Conservation (phyloP, 495 filamentous ascomycete species). For the Staphylotrichum longicolle region DNA sequence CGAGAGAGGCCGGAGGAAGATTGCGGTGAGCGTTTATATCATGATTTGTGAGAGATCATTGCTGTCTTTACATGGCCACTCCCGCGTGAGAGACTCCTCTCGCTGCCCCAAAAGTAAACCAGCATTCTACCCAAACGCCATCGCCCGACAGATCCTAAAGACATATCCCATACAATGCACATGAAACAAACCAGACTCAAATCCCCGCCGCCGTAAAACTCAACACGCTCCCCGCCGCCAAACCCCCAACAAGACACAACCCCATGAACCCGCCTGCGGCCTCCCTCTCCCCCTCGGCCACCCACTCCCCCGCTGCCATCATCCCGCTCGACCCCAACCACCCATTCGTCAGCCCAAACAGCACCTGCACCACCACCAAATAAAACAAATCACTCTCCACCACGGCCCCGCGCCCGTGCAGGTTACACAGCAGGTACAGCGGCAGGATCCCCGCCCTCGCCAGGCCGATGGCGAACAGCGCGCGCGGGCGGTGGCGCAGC, state of each 20-base stretch:
- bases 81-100: no score
- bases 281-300: conserved; percentile 75
- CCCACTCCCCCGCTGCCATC: conserved; percentile 82
- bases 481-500: conserved; percentile 57
- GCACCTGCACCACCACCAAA: conserved; percentile 72
- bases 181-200: conserved; percentile 20
- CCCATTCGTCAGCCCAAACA: conserved; percentile 83
- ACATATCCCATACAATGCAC: not conserved
- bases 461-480: conserved; percentile 63
- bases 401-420: conserved; percentile 64
- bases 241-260: conserved; percentile 75
- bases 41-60: no score
- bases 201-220: conserved; percentile 71
- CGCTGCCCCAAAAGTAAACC: no score
- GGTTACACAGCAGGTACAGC: conserved; percentile 85
- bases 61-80: no score
- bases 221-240: conserved; percentile 80
- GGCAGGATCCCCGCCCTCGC: conserved; percentile 70
- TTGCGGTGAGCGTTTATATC: no score
- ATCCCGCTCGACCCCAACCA: conserved; percentile 81
- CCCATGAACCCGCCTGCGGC: conserved; percentile 95
- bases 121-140: no score
- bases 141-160: not conserved
- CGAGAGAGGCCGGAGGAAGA: no score
- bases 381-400: conserved; percentile 86